A percentile compares a stretch with the other conserved stretches of the same genome.
Conservation (phyloP, 2,329 filamentous ascomycete genomes). For the Monilinia polystroma region DNA sequence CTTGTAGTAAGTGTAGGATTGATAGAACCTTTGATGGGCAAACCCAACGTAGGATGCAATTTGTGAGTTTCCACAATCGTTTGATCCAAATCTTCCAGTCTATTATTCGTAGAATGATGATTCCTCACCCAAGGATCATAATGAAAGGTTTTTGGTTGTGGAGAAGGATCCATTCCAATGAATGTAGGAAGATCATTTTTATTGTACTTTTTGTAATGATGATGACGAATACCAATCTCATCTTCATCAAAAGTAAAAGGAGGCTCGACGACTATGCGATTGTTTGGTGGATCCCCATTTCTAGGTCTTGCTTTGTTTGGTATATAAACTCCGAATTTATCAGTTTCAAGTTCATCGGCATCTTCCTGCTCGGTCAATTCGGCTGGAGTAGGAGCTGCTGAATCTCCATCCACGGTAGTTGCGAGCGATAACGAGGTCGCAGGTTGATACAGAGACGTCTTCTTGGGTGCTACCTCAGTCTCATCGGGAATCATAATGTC, state of each 20-base stretch:
- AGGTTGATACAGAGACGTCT: constrained; percentile 28
- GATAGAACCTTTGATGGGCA: constrained; percentile 30
- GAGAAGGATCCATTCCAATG: constrained; percentile 33
- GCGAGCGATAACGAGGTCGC: constrained; percentile 15
- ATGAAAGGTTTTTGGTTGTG: constrained; percentile 36
- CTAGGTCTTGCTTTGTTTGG: constrained; percentile 32
- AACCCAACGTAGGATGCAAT: constrained; percentile 35
- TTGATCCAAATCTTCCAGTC: constrained; percentile 36
- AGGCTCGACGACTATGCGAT: constrained; percentile 32
- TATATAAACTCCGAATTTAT: constrained; percentile 35
- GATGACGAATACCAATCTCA: constrained; percentile 39
- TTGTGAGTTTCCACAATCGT: constrained; percentile 30
- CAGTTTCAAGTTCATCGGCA: constrained; percentile 28
- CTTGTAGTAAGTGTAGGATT: constrained; percentile 29
- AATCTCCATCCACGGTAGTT: constrained; percentile 26
- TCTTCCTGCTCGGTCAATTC: constrained; percentile 31
- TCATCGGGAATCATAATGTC: constrained; percentile 15
- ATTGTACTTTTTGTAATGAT: constrained; percentile 31
- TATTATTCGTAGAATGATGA: constrained; percentile 36
- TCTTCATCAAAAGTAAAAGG: constrained; percentile 34
- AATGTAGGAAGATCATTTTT: constrained; percentile 31
- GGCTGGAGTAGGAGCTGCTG: constrained; percentile 29
- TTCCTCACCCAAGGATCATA: constrained; percentile 35
- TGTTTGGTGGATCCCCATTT: constrained; percentile 33
- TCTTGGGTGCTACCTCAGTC: constrained; percentile 23